Percentiles rank a stretch among this genome's conserved stretches.
Evolutionary conservation across 2,329 filamentous ascomycete genomes (phyloP).

Genomic region (Passalora sequoiae): DNA sequence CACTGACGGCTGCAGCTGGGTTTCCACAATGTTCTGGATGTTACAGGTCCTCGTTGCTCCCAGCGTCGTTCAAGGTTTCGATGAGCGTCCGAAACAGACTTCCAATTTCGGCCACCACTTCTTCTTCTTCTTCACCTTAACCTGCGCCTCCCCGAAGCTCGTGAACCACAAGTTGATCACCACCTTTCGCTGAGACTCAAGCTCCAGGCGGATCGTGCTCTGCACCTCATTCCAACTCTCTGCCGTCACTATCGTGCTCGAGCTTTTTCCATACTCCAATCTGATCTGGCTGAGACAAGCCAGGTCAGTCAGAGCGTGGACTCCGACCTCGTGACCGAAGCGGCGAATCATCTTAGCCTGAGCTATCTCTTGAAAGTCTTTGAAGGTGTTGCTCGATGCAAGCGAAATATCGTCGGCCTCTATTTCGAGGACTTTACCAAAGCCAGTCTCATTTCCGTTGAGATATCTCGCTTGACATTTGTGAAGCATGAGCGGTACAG

Average conservation of each 20-base stretch:
- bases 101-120: constrained; percentile 2
- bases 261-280: not conserved
- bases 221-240: not conserved
- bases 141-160: not conserved
- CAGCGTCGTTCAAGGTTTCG: no score
- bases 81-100: no score
- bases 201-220: not conserved
- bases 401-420: not conserved
- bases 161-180: not conserved
- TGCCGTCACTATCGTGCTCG: not conserved
- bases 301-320: not conserved
- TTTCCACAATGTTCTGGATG: no score
- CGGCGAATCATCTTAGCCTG: not conserved
- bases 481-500: not conserved
- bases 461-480: not conserved
- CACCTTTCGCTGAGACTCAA: not conserved
- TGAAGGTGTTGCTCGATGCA: not conserved
- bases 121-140: not conserved
- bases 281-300: not conserved
- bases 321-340: not conserved
- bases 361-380: not conserved
- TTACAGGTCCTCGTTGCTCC: no score
- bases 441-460: not conserved
- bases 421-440: not conserved
- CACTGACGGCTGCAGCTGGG: no score